Base-by-base conservation (phyloP, 305 asterid species). In the Caryopteris hybrid region DNA sequence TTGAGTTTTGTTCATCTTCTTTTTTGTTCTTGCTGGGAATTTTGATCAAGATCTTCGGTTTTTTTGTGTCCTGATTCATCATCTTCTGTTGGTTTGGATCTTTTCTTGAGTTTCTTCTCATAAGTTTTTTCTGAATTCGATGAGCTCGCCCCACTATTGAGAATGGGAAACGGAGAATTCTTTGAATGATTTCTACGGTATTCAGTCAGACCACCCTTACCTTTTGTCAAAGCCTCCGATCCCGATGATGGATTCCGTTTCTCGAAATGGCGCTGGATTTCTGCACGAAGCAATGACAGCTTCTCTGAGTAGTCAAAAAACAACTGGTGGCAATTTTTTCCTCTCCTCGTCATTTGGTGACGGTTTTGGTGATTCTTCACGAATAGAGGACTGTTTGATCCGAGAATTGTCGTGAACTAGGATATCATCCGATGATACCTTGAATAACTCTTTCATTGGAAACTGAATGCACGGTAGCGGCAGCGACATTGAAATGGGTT, bases 41-140 rank as follows among this genome's bases (percentile, higher is more conserved):
- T 66, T 59, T 77, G 6, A 80, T 69, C 65, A 71, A 45, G 38
- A 76, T 22, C 72, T 73, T 85, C 17, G 83, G 61, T 67, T 68
- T 80, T n/a, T 45, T 69, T 73, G 12, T 8, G 66, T 55, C 47
- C 61, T 17, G 73, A 25, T 31, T 1, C 69, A 53, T 58, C 66
- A 18, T 18, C 51, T 8, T 78, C 81, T 2, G 51, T 0, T 1
- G 51, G 74, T 66, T 59, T 60, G 5, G 55, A 58, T 41, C 72
- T 79, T 66, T 43, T 76, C 71, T 46, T 74, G 0, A 45, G 18
- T 59, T 70, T 66, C 54, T 72, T 61, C 50, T 53, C n/a, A 38
- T n/a, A n/a, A n/a, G 31, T 25, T 25, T 25, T 2, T 45, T 60
- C 68, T 3, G 46, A 34, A 64, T 17, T 52, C 45, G 63, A 38